phyloP scores from a whole-genome alignment of 495 filamentous ascomycete genomes.

The Talaromyces ruber region DNA sequence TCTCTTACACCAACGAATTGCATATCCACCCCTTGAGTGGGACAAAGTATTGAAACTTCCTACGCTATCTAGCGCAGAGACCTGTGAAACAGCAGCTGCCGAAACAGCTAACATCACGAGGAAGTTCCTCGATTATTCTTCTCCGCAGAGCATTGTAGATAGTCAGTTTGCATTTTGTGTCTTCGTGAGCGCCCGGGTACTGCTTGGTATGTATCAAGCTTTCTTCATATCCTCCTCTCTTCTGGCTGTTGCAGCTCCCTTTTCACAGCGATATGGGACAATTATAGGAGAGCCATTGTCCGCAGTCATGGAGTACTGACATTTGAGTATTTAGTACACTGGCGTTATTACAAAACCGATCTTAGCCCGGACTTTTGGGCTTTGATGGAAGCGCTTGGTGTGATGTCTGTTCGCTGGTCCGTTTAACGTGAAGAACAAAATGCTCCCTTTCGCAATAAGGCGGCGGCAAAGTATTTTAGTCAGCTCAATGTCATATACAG shows the following conservation, averaged over 20 bases:
- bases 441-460: neutral
- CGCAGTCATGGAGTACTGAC: neutral
- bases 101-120: slow-evolving; percentile 5
- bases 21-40: slow-evolving; percentile 20
- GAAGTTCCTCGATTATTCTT: slow-evolving; percentile 4
- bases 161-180: slow-evolving; percentile 8
- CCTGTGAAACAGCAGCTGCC: slow-evolving; percentile 5
- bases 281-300: neutral
- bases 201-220: neutral
- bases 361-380: neutral
- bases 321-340: neutral
- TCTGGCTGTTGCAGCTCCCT: neutral
- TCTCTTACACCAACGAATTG: slow-evolving; percentile 10
- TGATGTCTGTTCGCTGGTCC: neutral
- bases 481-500: neutral
- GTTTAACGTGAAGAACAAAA: neutral
- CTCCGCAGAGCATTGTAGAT: neutral
- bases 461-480: neutral
- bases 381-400: neutral
- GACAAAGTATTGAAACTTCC: slow-evolving; percentile 21
- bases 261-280: neutral
- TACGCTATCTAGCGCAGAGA: slow-evolving; percentile 17
- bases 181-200: neutral
- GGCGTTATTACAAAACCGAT: neutral
- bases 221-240: neutral